Evolutionary conservation across 805 yeast species (phyloP).

Genomic region (Saturnispora hagleri): DNA sequence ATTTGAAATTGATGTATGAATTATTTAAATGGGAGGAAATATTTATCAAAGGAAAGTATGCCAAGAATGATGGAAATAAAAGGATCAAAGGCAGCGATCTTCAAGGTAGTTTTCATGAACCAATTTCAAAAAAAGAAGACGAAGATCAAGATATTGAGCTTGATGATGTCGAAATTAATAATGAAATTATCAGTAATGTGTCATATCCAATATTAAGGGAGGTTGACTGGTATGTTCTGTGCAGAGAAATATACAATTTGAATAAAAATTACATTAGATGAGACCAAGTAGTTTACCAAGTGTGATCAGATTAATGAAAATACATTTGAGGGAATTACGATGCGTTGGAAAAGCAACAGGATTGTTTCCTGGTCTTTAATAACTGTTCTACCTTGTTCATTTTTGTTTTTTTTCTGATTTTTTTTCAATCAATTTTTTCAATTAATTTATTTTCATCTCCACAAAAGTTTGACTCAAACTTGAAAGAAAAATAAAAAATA

Average conservation of each 20-base stretch:
- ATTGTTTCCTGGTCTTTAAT: no score
- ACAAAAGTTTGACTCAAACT: constrained; percentile 1
- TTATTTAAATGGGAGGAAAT: constrained; percentile 60
- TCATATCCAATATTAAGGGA: constrained; percentile 38
- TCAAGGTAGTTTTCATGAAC: no score
- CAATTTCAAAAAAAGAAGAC: background rate
- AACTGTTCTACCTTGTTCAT: no score
- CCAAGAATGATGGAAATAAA: background rate
- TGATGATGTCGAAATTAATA: constrained; percentile 9
- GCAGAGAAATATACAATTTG: constrained; percentile 72
- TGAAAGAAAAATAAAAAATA: background rate
- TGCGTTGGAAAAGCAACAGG: no score
- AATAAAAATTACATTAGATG: constrained; percentile 53
- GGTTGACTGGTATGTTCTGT: constrained; percentile 81
- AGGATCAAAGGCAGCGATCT: no score
- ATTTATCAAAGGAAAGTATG: constrained; percentile 16
- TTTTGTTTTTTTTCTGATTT: no score
- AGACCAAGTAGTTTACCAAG: no score
- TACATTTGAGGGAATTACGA: no score
- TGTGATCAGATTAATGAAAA: no score
- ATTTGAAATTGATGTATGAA: constrained; percentile 84
- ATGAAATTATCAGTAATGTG: constrained; percentile 24
- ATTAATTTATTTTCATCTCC: background rate
- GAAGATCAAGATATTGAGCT: background rate
- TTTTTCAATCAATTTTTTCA: background rate